Base-by-base conservation (phyloP, 2,329 filamentous ascomycete species). In the Westerdykella aurantiaca region DNA sequence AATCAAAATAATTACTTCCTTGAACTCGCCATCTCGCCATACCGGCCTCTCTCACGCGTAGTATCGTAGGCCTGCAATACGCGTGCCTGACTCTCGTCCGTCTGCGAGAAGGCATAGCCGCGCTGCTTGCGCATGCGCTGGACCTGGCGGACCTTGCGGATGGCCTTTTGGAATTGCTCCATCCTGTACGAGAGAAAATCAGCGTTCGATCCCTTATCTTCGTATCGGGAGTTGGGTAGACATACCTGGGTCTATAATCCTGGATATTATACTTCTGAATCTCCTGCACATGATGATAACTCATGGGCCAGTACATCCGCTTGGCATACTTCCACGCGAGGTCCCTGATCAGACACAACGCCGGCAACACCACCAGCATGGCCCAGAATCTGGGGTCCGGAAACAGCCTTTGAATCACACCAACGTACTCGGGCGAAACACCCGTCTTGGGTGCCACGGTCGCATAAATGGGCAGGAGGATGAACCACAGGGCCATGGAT, bases 201-300 rank as follows among this genome's bases (percentile, higher is more conserved):
- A 45, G 25, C 14, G 29, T 7, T 14, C 43, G 22, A n/a, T 23
- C 23, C 37, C 17, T 6, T 16, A 31, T 21, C 18, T 21, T 21
- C 6, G 18, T 21, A 4, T 21, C 6, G 18, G 6, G 18, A 21
- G 6, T 4, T 21, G 18, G 18, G 18, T 17, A 14, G 9, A 74
- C 78, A 56, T 79, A 90, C 87, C 93, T 83, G 49, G 93, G 93
- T 63, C 93, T 79, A 70, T 98, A 98, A 72, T 98, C 93, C 72
- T 98, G 93, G 48, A 98, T 95, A 60, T 98, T 98, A 73, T 97
- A 98, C 72, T 98, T 98, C 69, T 98, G 93, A 57, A 98, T 98
- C 73, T 98, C 93, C 70, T 98, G 93, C 51, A 98, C 93, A 67
- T 98, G 93, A 59, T 98, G 93, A 63, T 98, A 98, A 35, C 88